Conservation (phyloP, 2,329 filamentous ascomycete species). For the Colletotrichum lupini region DNA sequence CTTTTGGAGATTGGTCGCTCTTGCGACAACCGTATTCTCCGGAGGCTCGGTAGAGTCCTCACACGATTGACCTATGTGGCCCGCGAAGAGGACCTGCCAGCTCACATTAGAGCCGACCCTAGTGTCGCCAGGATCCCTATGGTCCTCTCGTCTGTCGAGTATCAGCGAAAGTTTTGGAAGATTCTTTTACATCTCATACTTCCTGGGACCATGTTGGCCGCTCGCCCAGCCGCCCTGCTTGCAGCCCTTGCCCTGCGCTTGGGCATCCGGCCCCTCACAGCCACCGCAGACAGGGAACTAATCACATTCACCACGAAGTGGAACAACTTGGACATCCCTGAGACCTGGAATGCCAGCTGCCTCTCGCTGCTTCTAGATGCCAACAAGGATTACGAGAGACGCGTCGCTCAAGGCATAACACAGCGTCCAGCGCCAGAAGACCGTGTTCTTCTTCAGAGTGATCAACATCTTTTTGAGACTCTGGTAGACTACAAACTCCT, state of each 20-base stretch:
- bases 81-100: conserved; percentile 52
- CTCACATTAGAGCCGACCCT: conserved; percentile 49
- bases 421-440: conserved; percentile 24
- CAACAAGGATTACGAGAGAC: conserved; percentile 48
- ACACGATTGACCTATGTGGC: conserved; percentile 57
- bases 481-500: conserved; percentile 59
- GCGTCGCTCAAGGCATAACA: conserved; percentile 40
- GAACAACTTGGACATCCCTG: conserved; percentile 59
- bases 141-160: conserved; percentile 48
- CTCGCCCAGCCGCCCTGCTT: conserved; percentile 57
- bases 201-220: conserved; percentile 58
- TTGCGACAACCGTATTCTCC: conserved; percentile 59
- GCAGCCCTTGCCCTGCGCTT: conserved; percentile 60
- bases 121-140: conserved; percentile 56
- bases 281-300: conserved; percentile 54
- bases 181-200: conserved; percentile 59
- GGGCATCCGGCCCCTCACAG: conserved; percentile 54
- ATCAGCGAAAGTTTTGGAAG: conserved; percentile 57
- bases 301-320: conserved; percentile 53
- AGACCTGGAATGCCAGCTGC: conserved; percentile 61
- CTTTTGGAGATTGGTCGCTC: conserved; percentile 63
- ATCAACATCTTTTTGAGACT: conserved; percentile 54
- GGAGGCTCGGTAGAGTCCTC: conserved; percentile 58
- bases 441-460: conserved; percentile 47
- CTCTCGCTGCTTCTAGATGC: conserved; percentile 59